phyloP scores from a whole-genome alignment of 2,329 filamentous ascomycete genomes.

The Talaromyces amestolkiae region DNA sequence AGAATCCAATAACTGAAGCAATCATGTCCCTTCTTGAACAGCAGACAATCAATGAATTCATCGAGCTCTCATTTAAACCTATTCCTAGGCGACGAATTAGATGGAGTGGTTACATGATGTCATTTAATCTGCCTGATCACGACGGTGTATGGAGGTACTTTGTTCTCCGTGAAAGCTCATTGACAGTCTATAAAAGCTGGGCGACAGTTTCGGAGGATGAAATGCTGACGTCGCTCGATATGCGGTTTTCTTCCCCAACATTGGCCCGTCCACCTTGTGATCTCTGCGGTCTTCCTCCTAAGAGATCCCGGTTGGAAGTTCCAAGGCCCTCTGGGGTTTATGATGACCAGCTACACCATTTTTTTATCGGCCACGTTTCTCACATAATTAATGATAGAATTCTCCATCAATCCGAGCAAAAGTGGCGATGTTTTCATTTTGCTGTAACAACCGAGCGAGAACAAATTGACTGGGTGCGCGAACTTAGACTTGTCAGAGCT shows the following conservation, averaged over 20 bases:
- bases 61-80: no score
- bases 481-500: neutral
- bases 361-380: neutral
- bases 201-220: no score
- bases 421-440: neutral
- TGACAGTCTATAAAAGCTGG: no score
- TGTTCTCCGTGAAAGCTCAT: no score
- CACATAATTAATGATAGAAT: neutral
- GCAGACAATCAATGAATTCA: no score
- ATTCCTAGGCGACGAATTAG: no score
- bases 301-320: neutral
- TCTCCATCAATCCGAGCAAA: neutral
- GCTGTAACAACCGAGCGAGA: neutral
- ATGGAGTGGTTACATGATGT: no score
- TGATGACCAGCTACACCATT: neutral
- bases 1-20: neutral
- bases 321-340: neutral
- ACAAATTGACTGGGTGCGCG: neutral
- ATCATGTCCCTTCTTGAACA: neutral
- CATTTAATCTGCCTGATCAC: no score
- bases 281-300: neutral
- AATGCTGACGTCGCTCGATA: no score
- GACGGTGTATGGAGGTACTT: no score
- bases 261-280: neutral
- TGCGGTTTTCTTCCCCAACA: no score